Evolutionary conservation across 495 filamentous ascomycete species (phyloP).

Genomic region (Halenospora varia): DNA sequence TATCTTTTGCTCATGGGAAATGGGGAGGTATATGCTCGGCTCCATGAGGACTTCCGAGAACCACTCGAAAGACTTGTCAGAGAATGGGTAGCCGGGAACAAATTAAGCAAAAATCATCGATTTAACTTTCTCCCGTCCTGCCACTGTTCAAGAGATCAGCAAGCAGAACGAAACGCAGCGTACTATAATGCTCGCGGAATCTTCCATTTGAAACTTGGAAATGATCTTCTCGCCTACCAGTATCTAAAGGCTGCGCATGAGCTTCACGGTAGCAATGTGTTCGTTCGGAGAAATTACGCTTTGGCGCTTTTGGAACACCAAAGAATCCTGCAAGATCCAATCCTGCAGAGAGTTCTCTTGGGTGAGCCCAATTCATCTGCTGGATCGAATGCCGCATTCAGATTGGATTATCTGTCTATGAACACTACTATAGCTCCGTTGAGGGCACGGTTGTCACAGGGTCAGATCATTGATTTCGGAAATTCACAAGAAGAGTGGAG

Average conservation of each 20-base stretch:
- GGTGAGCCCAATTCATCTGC: too few relatives aligned
- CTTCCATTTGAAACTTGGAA: background rate
- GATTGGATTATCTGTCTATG: too few relatives aligned
- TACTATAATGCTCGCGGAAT: background rate
- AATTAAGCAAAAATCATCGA: background rate
- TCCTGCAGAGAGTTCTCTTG: too few relatives aligned
- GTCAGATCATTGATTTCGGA: too few relatives aligned
- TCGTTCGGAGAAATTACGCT: too few relatives aligned
- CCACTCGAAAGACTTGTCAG: background rate
- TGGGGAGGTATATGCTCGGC: background rate
- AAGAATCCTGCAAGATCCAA: too few relatives aligned
- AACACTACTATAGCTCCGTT: too few relatives aligned
- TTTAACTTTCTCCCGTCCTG: background rate
- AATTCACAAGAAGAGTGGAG: too few relatives aligned
- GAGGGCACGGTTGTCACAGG: too few relatives aligned
- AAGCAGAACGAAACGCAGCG: background rate
- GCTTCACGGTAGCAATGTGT: background rate
- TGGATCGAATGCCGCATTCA: too few relatives aligned
- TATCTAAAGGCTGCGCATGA: background rate
- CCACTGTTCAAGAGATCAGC: background rate
- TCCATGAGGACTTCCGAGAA: conserved; percentile 3
- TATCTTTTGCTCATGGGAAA: conserved; percentile 7
- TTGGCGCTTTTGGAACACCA: too few relatives aligned
- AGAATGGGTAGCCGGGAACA: background rate
- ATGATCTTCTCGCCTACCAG: background rate